These are phyloP conservation scores for Colletotrichum brevisporum DNA, from an alignment of 2,329 filamentous ascomycete species.

Conservation along the genomic window DNA sequence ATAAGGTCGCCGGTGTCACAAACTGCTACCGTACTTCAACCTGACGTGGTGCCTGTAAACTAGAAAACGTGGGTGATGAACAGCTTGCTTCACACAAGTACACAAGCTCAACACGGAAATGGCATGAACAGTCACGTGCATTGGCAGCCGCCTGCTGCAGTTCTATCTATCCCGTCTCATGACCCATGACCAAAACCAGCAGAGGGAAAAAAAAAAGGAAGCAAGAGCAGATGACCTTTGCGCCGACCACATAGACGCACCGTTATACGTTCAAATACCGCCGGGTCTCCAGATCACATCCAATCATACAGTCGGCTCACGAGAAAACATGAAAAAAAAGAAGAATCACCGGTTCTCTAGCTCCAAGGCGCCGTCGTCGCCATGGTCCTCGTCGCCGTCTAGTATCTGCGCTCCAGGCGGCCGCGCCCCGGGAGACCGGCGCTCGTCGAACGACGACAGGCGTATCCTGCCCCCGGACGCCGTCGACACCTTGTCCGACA, in stretches of 20 bases:
- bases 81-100: too few relatives aligned
- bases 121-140: not conserved
- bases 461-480: constrained; percentile 71
- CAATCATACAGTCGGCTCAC: constrained; percentile 1
- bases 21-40: too few relatives aligned
- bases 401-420: constrained; percentile 52
- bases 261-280: constrained; percentile 1
- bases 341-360: constrained; percentile 53
- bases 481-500: constrained; percentile 67
- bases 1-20: too few relatives aligned
- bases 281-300: not conserved
- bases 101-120: not conserved
- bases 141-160: constrained; percentile 8
- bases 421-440: constrained; percentile 54
- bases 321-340: too few relatives aligned
- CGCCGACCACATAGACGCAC: constrained; percentile 22
- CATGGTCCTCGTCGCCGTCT: constrained; percentile 58
- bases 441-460: constrained; percentile 59
- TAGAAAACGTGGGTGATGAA: too few relatives aligned
- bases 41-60: too few relatives aligned
- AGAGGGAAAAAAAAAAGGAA: too few relatives aligned
- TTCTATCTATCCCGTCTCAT: constrained; percentile 20
- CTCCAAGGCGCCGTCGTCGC: constrained; percentile 58
- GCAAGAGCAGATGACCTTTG: constrained; percentile 2
- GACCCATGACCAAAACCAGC: not conserved